phyloP scores from a whole-genome alignment of 2,329 filamentous ascomycete species.

The Microcyclospora pomicola region DNA sequence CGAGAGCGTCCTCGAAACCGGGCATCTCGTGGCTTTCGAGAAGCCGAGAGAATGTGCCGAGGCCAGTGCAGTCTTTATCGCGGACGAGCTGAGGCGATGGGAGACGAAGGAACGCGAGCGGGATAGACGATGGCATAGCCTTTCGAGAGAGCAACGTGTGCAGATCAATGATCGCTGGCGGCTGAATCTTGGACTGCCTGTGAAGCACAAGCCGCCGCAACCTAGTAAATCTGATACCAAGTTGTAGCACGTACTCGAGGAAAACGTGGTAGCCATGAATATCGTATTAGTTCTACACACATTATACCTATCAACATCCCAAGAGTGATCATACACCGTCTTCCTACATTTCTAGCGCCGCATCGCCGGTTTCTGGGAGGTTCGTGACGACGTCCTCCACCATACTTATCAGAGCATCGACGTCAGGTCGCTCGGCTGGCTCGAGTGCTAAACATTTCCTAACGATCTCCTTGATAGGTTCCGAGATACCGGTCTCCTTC shows the following conservation, averaged over 20 bases:
- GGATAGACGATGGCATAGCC: neutral
- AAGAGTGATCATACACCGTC: no score
- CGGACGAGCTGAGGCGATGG: neutral
- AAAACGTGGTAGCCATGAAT: no score
- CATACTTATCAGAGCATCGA: constrained; percentile 66
- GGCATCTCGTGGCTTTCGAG: constrained; percentile 3
- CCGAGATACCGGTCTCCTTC: constrained; percentile 51
- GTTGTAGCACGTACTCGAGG: no score
- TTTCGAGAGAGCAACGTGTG: constrained; percentile 1
- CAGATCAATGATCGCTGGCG: constrained; percentile 3
- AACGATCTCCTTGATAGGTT: constrained; percentile 75
- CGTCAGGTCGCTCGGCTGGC: constrained; percentile 72
- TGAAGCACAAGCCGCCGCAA: neutral
- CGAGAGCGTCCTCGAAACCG: constrained; percentile 1
- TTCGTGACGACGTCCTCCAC: constrained; percentile 57
- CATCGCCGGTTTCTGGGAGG: constrained; percentile 44
- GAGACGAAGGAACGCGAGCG: constrained; percentile 1
- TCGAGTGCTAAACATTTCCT: constrained; percentile 76
- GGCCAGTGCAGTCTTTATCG: neutral
- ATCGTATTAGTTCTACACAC: no score
- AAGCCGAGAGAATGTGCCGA: constrained; percentile 1
- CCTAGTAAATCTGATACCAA: no score
- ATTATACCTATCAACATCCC: no score
- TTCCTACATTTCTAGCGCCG: constrained; percentile 12
- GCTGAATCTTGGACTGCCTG: neutral